phyloP scores from a whole-genome alignment of 1,139 yeast species.

The Yamadazyma blattariae region DNA sequence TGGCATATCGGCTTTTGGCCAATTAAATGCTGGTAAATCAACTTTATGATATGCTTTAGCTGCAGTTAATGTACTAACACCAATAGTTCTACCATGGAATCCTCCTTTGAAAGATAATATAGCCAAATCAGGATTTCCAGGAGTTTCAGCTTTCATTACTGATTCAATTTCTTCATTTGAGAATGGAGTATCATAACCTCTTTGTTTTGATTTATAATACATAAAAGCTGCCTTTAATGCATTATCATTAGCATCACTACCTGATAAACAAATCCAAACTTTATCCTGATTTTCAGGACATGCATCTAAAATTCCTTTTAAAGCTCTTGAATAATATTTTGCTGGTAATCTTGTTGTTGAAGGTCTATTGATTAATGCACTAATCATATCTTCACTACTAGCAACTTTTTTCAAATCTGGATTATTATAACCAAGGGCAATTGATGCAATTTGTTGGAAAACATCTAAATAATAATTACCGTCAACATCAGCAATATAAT shows the following conservation, averaged over 20 bases:
- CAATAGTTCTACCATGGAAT: conserved; percentile 83
- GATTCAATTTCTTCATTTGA: conserved; percentile 57
- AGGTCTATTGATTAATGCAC: conserved; percentile 68
- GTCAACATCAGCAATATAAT: conserved; percentile 69
- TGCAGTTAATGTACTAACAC: conserved; percentile 73
- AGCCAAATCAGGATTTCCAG: conserved; percentile 75
- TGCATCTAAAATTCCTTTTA: conserved; percentile 53
- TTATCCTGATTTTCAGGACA: conserved; percentile 71
- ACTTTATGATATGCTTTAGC: conserved; percentile 82
- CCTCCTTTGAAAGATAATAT: conserved; percentile 70
- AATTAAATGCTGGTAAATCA: conserved; percentile 79
- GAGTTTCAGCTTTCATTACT: conserved; percentile 65
- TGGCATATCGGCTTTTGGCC: conserved; percentile 89
- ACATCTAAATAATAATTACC: conserved; percentile 64
- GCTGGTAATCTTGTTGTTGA: conserved; percentile 76
- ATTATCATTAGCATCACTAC: conserved; percentile 82
- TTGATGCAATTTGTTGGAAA: conserved; percentile 72
- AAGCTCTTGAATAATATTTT: conserved; percentile 54
- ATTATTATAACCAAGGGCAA: conserved; percentile 73
- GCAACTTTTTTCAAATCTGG: conserved; percentile 66
- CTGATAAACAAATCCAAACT: conserved; percentile 75
- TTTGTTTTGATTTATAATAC: conserved; percentile 63
- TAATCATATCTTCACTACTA: conserved; percentile 61
- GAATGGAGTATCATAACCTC: conserved; percentile 51
- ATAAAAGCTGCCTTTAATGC: conserved; percentile 84